Conservation (phyloP, 495 filamentous ascomycete species). For the Daldinia grandis region DNA sequence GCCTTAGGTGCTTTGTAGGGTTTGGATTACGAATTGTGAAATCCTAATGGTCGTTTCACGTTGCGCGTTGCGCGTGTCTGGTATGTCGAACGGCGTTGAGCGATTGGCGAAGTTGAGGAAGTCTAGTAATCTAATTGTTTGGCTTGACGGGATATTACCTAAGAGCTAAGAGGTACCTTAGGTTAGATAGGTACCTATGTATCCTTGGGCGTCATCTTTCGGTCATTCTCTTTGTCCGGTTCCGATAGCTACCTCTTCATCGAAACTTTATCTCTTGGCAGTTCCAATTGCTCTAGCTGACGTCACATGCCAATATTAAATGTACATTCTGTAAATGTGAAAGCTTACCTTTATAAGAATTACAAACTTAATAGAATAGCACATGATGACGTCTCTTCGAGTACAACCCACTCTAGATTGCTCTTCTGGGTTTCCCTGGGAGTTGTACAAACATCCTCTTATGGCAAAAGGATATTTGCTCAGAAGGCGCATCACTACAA, state of each 20-base stretch:
- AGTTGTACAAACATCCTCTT: neutral
- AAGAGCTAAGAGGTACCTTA: neutral
- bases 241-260: slow-evolving; percentile 13
- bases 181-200: no score
- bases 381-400: neutral
- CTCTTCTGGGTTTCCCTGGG: neutral
- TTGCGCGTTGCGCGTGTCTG: neutral
- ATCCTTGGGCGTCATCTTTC: neutral
- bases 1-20: neutral
- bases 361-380: neutral
- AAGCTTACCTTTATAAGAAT: neutral
- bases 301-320: slow-evolving; percentile 3
- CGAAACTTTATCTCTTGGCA: no score
- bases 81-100: neutral
- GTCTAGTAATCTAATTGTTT: neutral
- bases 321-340: neutral
- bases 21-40: neutral
- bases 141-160: slow-evolving; percentile 12
- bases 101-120: slow-evolving; percentile 16
- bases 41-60: neutral
- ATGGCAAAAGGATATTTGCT: neutral
- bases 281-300: slow-evolving; percentile 1
- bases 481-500: neutral
- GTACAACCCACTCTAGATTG: neutral
- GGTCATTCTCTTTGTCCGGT: slow-evolving; percentile 19